Evolutionary conservation across 768 basidiomycete species (phyloP).

Genomic region (Tricholoma matsutake): DNA sequence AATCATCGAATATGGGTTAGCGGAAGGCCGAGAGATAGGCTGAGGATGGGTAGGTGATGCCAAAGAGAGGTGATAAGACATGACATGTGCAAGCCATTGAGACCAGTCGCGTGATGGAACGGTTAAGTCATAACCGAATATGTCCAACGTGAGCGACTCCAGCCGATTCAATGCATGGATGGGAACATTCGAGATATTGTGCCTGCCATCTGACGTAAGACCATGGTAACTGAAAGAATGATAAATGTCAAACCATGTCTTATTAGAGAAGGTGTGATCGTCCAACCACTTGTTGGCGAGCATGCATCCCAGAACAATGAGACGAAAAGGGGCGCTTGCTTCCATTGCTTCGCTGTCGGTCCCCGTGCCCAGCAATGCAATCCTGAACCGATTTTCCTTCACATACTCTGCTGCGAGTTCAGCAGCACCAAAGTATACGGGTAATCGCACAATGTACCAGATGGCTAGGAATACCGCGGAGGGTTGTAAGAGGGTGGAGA

Average conservation of each 20-base stretch:
- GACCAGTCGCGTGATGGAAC: conserved; percentile 64
- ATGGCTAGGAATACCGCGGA: conserved; percentile 75
- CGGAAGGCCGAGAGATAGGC: conserved; percentile 75
- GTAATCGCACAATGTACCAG: conserved; percentile 81
- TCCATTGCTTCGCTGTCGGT: conserved; percentile 50
- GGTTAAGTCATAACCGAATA: conserved; percentile 69
- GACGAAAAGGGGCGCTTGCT: conserved; percentile 63
- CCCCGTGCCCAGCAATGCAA: conserved; percentile 52
- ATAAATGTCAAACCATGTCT: conserved; percentile 64
- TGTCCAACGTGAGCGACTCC: conserved; percentile 67
- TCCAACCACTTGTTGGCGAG: conserved; percentile 87
- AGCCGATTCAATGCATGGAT: conserved; percentile 67
- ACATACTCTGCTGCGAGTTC: conserved; percentile 47
- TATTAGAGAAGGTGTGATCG: conserved; percentile 87
- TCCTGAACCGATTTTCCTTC: conserved; percentile 64
- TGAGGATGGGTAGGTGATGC: conserved; percentile 60
- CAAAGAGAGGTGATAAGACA: conserved; percentile 62
- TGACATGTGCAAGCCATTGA: conserved; percentile 65
- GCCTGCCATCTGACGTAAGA: conserved; percentile 43
- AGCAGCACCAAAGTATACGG: conserved; percentile 59
- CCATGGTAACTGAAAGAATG: conserved; percentile 3
- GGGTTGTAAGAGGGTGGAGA: conserved; percentile 79
- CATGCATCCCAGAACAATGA: conserved; percentile 80
- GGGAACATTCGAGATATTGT: conserved; percentile 75
- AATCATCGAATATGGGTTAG: conserved; percentile 67